phyloP scores from a whole-genome alignment of 129 eudicot species.

The Chrysanthemum lavandulifolium region DNA sequence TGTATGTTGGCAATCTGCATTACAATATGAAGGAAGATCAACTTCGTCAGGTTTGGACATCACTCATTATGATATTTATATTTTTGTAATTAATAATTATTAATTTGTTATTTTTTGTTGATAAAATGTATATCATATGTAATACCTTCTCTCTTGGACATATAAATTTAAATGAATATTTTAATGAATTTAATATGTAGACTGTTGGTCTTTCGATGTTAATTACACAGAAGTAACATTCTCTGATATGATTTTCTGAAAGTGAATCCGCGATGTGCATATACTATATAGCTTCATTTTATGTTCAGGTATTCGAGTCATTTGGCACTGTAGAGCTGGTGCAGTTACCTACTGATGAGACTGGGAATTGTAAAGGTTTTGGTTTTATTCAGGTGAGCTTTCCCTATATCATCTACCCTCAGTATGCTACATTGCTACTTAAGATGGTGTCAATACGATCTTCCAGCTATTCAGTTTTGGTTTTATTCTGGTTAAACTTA shows the following conservation, averaged over 20 bases:
- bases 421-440: neutral
- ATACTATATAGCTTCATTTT: neutral
- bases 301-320: conserved; percentile 76
- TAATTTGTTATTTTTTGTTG: neutral
- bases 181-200: conserved; percentile 2
- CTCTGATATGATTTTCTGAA: neutral
- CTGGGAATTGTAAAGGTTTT: conserved; percentile 86
- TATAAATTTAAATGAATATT: conserved; percentile 4
- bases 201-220: neutral
- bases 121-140: neutral
- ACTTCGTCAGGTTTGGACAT: conserved; percentile 64
- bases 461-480: no score
- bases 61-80: neutral
- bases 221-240: neutral
- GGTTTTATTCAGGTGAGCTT: conserved; percentile 83
- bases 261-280: neutral
- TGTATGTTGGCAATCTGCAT: conserved; percentile 92
- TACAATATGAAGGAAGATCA: conserved; percentile 78
- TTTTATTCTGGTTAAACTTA: conserved; percentile 6
- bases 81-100: neutral
- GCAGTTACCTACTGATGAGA: conserved; percentile 81
- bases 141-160: neutral
- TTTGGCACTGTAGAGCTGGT: conserved; percentile 92
- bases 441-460: neutral
- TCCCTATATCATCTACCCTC: neutral